Percentiles rank a stretch among this genome's conserved stretches.
These are phyloP conservation scores for Letharia columbiana DNA, from an alignment of 495 filamentous ascomycete species.

Conservation along the genomic window DNA sequence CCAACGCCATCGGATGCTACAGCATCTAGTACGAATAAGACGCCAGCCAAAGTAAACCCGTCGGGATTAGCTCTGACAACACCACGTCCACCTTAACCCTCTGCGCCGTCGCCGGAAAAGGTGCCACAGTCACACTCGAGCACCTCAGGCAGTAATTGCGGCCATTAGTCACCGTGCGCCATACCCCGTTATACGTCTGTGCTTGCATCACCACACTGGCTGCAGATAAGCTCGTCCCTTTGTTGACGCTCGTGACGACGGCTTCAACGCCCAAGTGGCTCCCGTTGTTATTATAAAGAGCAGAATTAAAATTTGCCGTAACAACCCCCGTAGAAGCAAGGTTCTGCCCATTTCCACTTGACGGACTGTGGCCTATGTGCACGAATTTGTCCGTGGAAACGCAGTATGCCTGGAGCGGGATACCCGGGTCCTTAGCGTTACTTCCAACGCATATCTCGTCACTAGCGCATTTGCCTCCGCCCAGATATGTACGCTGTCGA, in stretches of 20 bases:
- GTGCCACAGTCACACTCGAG: not conserved
- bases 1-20: no score
- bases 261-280: not conserved
- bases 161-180: not conserved
- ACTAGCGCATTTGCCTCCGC: not conserved
- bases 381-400: not conserved
- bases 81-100: constrained; percentile 6
- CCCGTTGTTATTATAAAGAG: not conserved
- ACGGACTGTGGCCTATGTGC: not conserved
- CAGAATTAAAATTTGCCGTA: not conserved
- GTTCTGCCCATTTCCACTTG: not conserved
- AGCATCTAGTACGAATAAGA: not conserved
- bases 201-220: constrained; percentile 6
- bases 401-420: not conserved
- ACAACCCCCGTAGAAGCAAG: not conserved
- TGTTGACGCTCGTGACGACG: not conserved
- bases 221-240: not conserved
- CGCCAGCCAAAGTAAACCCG: constrained; percentile 1
- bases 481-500: not conserved
- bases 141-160: not conserved
- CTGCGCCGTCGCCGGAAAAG: constrained; percentile 1
- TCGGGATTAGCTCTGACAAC: not conserved
- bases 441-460: constrained; percentile 9
- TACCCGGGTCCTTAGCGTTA: not conserved
- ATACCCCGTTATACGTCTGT: not conserved